Evolutionary conservation across 2,329 filamentous ascomycete species (phyloP).

Genomic region (Nigrograna mackinnonii): DNA sequence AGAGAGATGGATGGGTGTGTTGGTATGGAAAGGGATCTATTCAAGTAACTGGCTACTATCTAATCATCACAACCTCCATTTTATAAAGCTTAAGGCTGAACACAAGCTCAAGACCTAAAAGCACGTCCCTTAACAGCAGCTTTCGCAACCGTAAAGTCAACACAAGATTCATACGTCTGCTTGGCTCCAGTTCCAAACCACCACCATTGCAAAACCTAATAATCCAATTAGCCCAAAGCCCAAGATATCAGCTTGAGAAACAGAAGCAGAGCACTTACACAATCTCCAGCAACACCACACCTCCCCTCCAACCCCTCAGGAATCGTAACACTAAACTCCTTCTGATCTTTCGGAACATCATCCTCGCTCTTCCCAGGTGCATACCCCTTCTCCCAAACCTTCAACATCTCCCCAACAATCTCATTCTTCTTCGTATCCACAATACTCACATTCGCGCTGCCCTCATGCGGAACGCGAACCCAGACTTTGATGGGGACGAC

Average conservation of each 20-base stretch:
- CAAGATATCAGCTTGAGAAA: neutral
- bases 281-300: conserved; percentile 45
- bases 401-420: conserved; percentile 56
- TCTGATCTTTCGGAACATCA: conserved; percentile 45
- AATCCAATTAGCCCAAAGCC: conserved; percentile 5
- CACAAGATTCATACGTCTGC: conserved; percentile 65
- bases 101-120: conserved; percentile 9
- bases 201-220: conserved; percentile 29
- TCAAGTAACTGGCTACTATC: no score
- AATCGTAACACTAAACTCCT: conserved; percentile 54
- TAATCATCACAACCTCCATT: no score
- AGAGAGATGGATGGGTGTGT: no score
- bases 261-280: conserved; percentile 22
- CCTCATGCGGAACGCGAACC: conserved; percentile 57
- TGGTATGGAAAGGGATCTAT: no score
- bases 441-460: conserved; percentile 62
- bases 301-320: conserved; percentile 48
- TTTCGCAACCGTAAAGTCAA: conserved; percentile 55
- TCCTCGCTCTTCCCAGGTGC: conserved; percentile 11
- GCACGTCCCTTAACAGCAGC: conserved; percentile 9
- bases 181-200: conserved; percentile 56
- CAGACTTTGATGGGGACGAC: conserved; percentile 48
- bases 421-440: conserved; percentile 58
- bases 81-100: neutral
- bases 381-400: conserved; percentile 48